Evolutionary conservation across 2,329 filamentous ascomycete species (phyloP).

Genomic region (Colletotrichum sp.): DNA sequence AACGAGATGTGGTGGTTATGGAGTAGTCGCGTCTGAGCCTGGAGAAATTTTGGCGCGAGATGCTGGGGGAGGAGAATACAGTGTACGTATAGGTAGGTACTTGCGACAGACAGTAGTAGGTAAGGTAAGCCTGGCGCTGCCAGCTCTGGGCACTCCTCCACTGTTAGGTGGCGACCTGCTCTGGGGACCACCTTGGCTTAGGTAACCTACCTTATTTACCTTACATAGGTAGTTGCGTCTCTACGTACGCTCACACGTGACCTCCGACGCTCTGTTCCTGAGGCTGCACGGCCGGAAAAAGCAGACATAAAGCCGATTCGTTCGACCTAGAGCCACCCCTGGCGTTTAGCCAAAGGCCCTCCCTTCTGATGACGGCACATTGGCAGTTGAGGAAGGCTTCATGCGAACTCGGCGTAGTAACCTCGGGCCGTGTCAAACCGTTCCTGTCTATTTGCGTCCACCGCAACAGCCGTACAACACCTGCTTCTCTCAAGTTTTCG

Average conservation of each 20-base stretch:
- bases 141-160: neutral
- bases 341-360: neutral
- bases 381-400: slow-evolving; percentile 5
- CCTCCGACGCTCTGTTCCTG: neutral
- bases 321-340: neutral
- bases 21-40: slow-evolving; percentile 30
- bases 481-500: neutral
- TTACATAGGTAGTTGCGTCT: neutral
- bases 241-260: neutral
- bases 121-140: neutral
- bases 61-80: neutral
- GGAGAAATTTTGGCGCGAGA: slow-evolving; percentile 45
- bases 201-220: neutral
- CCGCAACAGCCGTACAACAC: neutral
- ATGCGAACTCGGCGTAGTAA: slow-evolving; percentile 18
- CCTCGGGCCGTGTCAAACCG: slow-evolving; percentile 47
- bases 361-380: slow-evolving; percentile 12
- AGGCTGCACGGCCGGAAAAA: neutral
- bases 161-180: neutral
- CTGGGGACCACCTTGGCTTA: neutral
- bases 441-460: neutral
- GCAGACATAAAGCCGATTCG: neutral
- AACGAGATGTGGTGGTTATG: slow-evolving; percentile 15
- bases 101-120: neutral
- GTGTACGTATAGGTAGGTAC: neutral